A percentile compares a stretch with the other conserved stretches of the same genome.
Conservation (phyloP, 805 yeast genomes). For the Yarrowia sp. region DNA sequence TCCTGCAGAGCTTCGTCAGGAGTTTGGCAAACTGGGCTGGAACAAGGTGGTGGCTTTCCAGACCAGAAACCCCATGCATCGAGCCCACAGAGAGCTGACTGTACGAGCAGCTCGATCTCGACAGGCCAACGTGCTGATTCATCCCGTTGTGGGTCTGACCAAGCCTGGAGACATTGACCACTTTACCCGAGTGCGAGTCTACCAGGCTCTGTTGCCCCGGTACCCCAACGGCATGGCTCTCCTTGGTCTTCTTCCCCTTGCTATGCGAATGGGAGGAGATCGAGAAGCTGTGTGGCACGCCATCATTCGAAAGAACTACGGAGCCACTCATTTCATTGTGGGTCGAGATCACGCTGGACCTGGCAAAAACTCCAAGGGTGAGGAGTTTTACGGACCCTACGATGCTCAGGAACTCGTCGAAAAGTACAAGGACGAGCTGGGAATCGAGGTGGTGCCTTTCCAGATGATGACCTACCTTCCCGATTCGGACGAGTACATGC, state of each 20-base stretch:
- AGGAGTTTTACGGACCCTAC: slow-evolving; percentile 93
- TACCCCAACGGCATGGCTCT: slow-evolving; percentile 94
- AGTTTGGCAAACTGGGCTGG: slow-evolving; percentile 81
- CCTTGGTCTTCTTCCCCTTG: slow-evolving; percentile 81
- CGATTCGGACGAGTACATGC: slow-evolving; percentile 91
- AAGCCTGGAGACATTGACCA: slow-evolving; percentile 98
- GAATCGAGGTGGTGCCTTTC: slow-evolving; percentile 89
- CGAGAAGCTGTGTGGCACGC: slow-evolving; percentile 99
- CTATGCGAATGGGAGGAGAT: slow-evolving; percentile 99
- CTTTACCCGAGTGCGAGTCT: slow-evolving; percentile 94
- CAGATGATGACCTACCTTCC: slow-evolving; percentile 96
- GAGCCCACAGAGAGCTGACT: slow-evolving; percentile 95
- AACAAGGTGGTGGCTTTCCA: slow-evolving; percentile 91
- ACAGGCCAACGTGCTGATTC: slow-evolving; percentile 82
- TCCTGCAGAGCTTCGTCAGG: slow-evolving; percentile 84
- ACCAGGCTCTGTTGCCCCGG: slow-evolving; percentile 85
- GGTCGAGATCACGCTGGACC: slow-evolving; percentile 99
- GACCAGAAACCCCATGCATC: slow-evolving; percentile 97
- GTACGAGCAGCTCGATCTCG: slow-evolving; percentile 95
- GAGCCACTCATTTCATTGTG: slow-evolving; percentile 94
- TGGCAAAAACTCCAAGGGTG: slow-evolving; percentile 82
- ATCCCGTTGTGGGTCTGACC: slow-evolving; percentile 95
- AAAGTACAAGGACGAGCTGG: slow-evolving; percentile 68
- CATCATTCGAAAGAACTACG: slow-evolving; percentile 90
- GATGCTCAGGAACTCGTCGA: slow-evolving; percentile 92